Evolutionary conservation across 1,139 yeast genomes (phyloP).

Genomic region (Kodamaea anthophila): DNA sequence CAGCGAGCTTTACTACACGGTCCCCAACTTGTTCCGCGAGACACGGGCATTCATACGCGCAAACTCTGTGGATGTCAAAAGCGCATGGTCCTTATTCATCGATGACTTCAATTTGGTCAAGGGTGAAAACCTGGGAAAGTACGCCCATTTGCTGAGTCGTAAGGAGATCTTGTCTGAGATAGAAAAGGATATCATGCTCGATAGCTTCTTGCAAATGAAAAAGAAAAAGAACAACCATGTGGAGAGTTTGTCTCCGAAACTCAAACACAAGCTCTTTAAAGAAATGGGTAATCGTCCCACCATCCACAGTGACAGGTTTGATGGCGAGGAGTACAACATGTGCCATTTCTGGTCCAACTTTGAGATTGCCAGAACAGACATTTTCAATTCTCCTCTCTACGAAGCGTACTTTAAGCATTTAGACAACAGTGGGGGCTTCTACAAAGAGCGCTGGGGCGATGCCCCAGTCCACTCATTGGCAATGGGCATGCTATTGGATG

Average conservation of each 20-base stretch:
- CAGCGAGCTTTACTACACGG: conserved; percentile 68
- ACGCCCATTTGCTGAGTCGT: conserved; percentile 15
- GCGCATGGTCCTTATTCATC: conserved; percentile 54
- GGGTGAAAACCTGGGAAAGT: conserved; percentile 19
- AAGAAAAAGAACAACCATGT: conserved; percentile 13
- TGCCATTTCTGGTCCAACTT: conserved; percentile 95
- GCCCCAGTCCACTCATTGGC: conserved; percentile 90
- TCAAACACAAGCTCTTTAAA: conserved; percentile 17
- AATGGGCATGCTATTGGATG: conserved; percentile 61
- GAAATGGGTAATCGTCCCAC: conserved; percentile 24
- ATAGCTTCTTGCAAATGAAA: conserved; percentile 16
- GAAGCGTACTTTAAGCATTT: conserved; percentile 58
- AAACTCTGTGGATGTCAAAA: conserved; percentile 42
- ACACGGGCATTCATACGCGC: conserved; percentile 56
- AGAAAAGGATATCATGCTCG: conserved; percentile 23
- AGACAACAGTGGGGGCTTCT: conserved; percentile 74
- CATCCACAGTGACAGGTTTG: conserved; percentile 47
- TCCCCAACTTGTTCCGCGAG: conserved; percentile 71
- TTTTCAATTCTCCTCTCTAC: conserved; percentile 62
- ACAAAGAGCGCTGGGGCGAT: conserved; percentile 91
- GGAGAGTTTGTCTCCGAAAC: conserved; percentile 10
- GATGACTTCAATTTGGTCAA: conserved; percentile 21
- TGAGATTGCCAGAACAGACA: conserved; percentile 76
- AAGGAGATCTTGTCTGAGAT: conserved; percentile 21
- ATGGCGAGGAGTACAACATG: conserved; percentile 64